Base-by-base conservation (phyloP, 306 rosid genomes). In the Quercus wislizeni region DNA sequence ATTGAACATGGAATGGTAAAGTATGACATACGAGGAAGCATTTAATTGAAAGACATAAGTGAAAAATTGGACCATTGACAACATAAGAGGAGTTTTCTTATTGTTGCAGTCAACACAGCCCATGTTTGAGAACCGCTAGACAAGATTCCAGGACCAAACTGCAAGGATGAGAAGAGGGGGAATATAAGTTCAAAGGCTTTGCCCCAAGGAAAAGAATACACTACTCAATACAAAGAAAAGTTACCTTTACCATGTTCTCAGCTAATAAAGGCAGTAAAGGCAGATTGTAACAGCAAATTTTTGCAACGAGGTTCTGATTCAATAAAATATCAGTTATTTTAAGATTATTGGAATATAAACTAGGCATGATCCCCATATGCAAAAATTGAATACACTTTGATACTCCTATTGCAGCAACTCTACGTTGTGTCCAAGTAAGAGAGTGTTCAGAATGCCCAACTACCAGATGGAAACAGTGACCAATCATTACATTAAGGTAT, bases 321-420 rank as follows among this genome's bases (percentile, higher is more conserved):
- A 95, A 79, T 71, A 93, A 79, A 71, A 95, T 82, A 80, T 93
- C 91, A 72, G 91, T 88, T 74, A 89, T 91, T 74, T 85, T 91
- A 77, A 90, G 79, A 59, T 87, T 87, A 56, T 82, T 93, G 61
- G 94, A 83, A 86, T 88, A 91, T 74, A 91, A 73, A 70, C 93
- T 94, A 69, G 99, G 98, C 62, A 87, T 86, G 59, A 92, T 88
- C 81, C 92, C 94, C 17, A 91, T 83, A 55, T 91, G 97, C 89
- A 95, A 72, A 85, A 89, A 91, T 75, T 93, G 97, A 56, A 93
- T 85, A 70, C 99, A 97, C 71, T 91, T 95, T 43, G 96, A 93
- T 67, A 93, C 80, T 74, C 98, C 98, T 70, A 89, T 86, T 11
- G 94, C 93, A 15, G 93, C 91, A 56, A 88, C 88, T 79, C 90